Percentiles rank a stretch among this genome's conserved stretches.
These are phyloP conservation scores for Datura wrightii DNA, from an alignment of 257 asterid genomes.

Conservation along the genomic window DNA sequence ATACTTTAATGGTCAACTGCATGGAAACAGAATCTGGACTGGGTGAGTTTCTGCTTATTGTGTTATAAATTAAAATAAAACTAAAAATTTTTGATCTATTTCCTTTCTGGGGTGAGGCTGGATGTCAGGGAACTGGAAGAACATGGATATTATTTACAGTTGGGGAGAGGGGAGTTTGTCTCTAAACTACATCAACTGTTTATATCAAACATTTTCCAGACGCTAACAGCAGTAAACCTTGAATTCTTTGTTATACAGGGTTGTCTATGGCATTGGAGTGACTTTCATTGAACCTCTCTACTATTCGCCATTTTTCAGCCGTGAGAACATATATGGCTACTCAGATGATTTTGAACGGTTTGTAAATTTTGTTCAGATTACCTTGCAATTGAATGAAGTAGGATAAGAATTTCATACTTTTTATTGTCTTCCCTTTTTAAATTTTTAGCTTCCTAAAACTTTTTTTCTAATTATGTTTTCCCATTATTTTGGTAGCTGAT, in stretches of 20 bases:
- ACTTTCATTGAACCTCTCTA: slow-evolving; percentile 76
- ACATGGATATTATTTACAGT: slow-evolving; percentile 10
- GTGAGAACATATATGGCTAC: slow-evolving; percentile 65
- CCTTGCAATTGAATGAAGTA: neutral
- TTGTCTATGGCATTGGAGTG: slow-evolving; percentile 76
- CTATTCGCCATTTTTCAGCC: slow-evolving; percentile 73
- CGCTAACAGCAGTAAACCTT: slow-evolving; percentile 25
- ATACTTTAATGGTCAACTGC: slow-evolving; percentile 73
- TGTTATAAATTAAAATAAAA: neutral
- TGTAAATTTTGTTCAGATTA: slow-evolving; percentile 32
- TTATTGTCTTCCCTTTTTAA: slow-evolving; percentile 16
- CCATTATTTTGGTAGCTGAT: neutral
- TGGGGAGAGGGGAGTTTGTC: neutral
- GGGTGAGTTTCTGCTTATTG: slow-evolving; percentile 60
- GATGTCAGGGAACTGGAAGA: neutral
- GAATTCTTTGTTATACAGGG: slow-evolving; percentile 59
- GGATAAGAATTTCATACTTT: neutral
- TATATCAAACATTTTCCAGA: slow-evolving; percentile 24
- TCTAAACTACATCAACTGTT: neutral
- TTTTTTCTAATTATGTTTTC: slow-evolving; percentile 7
- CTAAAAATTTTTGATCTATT: neutral
- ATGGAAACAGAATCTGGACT: slow-evolving; percentile 78
- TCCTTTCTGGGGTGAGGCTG: neutral
- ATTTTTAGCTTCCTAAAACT: neutral
- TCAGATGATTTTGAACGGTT: slow-evolving; percentile 83